Percentiles rank a stretch among this genome's conserved stretches.
Evolutionary conservation across 2,329 filamentous ascomycete species (phyloP).

Genomic region (Ophiocordyceps sinensis): DNA sequence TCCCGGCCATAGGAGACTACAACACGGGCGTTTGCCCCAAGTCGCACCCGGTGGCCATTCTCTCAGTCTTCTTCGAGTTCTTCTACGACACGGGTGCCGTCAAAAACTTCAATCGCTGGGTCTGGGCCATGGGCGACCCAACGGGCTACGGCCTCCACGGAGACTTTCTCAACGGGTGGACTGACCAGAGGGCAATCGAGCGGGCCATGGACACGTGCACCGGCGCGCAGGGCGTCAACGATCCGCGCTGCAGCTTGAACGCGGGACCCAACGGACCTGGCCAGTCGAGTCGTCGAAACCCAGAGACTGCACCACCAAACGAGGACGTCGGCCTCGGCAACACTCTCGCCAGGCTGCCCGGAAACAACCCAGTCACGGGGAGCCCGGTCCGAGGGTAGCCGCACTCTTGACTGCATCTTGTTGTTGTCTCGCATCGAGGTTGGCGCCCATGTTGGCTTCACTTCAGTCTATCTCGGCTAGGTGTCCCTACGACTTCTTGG

Average conservation of each 20-base stretch:
- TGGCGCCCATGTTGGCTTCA: neutral
- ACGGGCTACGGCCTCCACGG: constrained; percentile 15
- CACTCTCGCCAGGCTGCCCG: constrained; percentile 10
- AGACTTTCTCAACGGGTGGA: constrained; percentile 16
- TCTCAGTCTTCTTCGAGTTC: constrained; percentile 31
- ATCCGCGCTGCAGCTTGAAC: constrained; percentile 11
- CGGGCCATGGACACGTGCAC: constrained; percentile 12
- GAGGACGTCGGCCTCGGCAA: constrained; percentile 13
- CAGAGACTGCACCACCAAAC: constrained; percentile 8
- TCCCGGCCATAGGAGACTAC: constrained; percentile 13
- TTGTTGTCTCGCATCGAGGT: too few species aligned
- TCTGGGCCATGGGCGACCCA: constrained; percentile 13
- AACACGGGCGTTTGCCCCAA: constrained; percentile 20
- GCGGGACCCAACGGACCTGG: constrained; percentile 11
- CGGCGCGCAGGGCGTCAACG: constrained; percentile 9
- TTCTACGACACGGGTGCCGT: constrained; percentile 24
- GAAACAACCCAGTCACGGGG: constrained; percentile 11
- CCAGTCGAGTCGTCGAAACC: constrained; percentile 4
- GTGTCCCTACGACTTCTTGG: constrained; percentile 8
- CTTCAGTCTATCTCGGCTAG: neutral
- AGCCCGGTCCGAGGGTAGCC: neutral
- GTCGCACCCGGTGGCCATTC: constrained; percentile 26
- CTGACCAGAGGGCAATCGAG: constrained; percentile 12
- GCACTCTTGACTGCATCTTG: too few species aligned
- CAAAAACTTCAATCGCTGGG: constrained; percentile 12